phyloP scores from a whole-genome alignment of 345 rosid species.

The Carallia brachiata region DNA sequence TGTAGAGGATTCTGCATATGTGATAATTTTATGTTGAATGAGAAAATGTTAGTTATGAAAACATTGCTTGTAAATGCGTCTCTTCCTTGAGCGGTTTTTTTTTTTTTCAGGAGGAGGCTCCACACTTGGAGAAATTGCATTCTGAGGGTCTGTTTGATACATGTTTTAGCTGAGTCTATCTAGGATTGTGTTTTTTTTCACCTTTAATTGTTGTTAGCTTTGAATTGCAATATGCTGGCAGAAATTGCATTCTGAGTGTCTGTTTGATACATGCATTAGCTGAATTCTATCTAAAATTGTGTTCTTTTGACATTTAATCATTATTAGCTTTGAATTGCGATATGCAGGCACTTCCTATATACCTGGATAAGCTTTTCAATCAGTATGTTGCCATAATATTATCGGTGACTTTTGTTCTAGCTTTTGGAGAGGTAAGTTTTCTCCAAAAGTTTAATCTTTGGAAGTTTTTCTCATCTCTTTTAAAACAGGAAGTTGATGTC shows the following conservation, averaged over 20 bases:
- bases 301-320: background rate
- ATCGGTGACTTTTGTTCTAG: constrained; percentile 86
- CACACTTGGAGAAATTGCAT: too few species aligned
- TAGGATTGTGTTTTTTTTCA: background rate
- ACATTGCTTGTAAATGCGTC: too few species aligned
- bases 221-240: constrained; percentile 52
- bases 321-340: constrained; percentile 14
- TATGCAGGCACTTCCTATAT: constrained; percentile 88
- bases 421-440: constrained; percentile 78
- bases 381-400: constrained; percentile 85
- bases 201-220: constrained; percentile 8
- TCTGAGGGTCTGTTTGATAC: background rate
- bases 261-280: background rate
- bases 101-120: background rate
- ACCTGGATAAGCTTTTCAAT: constrained; percentile 88
- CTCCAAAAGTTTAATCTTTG: constrained; percentile 4
- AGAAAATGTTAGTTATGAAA: too few species aligned
- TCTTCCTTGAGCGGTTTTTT: background rate
- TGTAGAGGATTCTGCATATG: background rate
- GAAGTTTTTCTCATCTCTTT: background rate
- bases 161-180: background rate
- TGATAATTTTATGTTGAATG: background rate
- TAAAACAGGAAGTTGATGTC: background rate
- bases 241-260: too few species aligned
- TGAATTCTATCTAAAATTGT: background rate